A percentile compares a stretch with the other conserved stretches of the same genome.
Evolutionary conservation across 768 basidiomycete species (phyloP).

Genomic region (Trametes cinnabarina): DNA sequence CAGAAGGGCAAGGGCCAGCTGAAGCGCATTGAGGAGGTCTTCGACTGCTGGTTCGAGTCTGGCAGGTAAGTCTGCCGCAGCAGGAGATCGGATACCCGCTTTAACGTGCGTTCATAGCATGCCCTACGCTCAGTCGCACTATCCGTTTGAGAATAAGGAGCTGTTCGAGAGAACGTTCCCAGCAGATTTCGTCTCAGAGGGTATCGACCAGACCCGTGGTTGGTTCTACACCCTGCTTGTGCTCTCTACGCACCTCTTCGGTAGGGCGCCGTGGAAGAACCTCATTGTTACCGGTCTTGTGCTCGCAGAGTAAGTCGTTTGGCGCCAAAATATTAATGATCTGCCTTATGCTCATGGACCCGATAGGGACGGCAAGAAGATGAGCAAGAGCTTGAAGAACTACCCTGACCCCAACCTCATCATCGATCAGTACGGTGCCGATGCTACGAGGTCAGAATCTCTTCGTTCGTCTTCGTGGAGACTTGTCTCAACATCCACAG

Average conservation of each 20-base stretch:
- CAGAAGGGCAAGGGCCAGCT: constrained; percentile 80
- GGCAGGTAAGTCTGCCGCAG: constrained; percentile 79
- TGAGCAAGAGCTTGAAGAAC: constrained; percentile 97
- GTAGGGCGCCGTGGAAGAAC: constrained; percentile 96
- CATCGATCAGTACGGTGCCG: constrained; percentile 90
- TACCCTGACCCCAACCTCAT: constrained; percentile 94
- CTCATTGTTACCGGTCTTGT: constrained; percentile 95
- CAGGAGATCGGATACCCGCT: no score
- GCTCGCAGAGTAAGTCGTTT: constrained; percentile 73
- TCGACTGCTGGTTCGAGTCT: constrained; percentile 99
- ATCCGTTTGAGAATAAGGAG: constrained; percentile 97
- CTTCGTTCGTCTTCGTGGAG: background rate
- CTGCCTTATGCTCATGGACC: background rate
- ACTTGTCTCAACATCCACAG: constrained; percentile 36
- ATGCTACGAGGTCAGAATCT: constrained; percentile 75
- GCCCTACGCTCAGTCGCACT: constrained; percentile 97
- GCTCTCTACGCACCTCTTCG: constrained; percentile 92
- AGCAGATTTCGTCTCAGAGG: constrained; percentile 96
- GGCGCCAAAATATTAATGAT: no score
- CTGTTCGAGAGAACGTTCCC: constrained; percentile 84
- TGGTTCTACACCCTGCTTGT: constrained; percentile 99
- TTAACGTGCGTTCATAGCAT: constrained; percentile 58
- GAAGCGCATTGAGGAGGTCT: constrained; percentile 93
- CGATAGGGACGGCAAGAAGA: constrained; percentile 92
- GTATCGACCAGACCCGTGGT: constrained; percentile 97